Evolutionary conservation across 2,329 filamentous ascomycete species (phyloP).

Genomic region (Fusarium fracticaudum): DNA sequence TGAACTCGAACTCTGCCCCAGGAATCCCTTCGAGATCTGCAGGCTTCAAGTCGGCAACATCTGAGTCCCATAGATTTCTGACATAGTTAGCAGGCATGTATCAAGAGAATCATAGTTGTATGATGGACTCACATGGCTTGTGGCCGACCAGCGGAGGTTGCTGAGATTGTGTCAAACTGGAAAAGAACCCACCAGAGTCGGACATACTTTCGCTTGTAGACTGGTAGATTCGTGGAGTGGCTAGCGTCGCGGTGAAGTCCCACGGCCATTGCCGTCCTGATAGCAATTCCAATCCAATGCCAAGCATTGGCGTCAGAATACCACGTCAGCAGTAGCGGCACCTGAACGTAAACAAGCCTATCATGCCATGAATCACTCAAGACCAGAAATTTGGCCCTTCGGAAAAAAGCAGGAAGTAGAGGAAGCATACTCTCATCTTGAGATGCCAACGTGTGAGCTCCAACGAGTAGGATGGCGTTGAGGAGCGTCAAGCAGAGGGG

Average conservation of each 20-base stretch:
- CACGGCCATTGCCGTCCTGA: conserved; percentile 6
- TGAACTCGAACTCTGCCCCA: neutral
- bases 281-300: conserved; percentile 18
- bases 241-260: conserved; percentile 2
- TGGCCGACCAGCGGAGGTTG: conserved; percentile 1
- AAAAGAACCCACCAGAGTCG: conserved; percentile 14
- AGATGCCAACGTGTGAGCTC: conserved; percentile 4
- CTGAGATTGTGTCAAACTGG: conserved; percentile 12
- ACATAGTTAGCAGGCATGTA: neutral
- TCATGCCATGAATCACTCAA: conserved; percentile 1
- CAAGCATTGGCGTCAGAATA: conserved; percentile 9
- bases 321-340: neutral
- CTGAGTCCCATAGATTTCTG: neutral
- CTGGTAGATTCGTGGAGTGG: conserved; percentile 1
- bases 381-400: neutral
- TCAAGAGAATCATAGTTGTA: fast-evolving
- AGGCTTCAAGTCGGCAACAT: neutral
- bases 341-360: conserved; percentile 2
- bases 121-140: neutral
- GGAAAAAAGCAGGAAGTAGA: neutral
- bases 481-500: conserved; percentile 8
- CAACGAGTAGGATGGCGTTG: conserved; percentile 4
- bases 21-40: neutral
- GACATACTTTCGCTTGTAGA: conserved; percentile 4
- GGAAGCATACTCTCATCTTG: neutral